These are phyloP conservation scores for Cucumis cinereus DNA, from an alignment of 306 rosid genomes.

Conservation along the genomic window DNA sequence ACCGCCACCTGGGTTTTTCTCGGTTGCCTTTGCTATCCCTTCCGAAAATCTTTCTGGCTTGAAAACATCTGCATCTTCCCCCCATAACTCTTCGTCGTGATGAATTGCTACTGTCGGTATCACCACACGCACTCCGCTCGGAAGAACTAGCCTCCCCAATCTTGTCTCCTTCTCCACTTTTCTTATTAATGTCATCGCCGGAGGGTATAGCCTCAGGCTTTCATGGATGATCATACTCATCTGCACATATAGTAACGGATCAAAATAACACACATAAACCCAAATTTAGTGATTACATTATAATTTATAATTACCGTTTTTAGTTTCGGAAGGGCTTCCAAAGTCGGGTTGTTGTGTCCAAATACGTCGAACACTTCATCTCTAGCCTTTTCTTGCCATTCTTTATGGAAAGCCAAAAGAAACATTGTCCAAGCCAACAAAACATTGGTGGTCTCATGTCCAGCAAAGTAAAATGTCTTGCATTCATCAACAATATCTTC, in stretches of 20 bases:
- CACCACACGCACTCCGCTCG: neutral
- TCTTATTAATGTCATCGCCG: neutral
- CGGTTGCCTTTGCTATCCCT: slow-evolving; percentile 19
- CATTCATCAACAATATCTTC: slow-evolving; percentile 22
- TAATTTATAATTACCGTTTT: slow-evolving; percentile 3
- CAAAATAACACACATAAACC: no score
- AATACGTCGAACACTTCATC: slow-evolving; percentile 13
- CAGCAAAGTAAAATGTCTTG: slow-evolving; percentile 26
- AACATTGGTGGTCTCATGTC: slow-evolving; percentile 24
- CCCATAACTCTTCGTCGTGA: slow-evolving; percentile 21
- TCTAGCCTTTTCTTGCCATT: slow-evolving; percentile 27
- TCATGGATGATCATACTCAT: slow-evolving; percentile 14
- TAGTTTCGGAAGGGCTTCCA: slow-evolving; percentile 7
- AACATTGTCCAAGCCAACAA: slow-evolving; percentile 24
- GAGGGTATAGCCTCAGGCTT: slow-evolving; percentile 4
- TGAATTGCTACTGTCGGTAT: slow-evolving; percentile 16
- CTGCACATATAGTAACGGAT: neutral
- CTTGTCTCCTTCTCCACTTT: neutral
- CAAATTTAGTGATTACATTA: no score
- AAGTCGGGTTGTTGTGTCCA: slow-evolving; percentile 14
- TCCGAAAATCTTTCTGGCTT: slow-evolving; percentile 32
- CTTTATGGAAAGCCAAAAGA: slow-evolving; percentile 3
- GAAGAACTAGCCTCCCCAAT: slow-evolving; percentile 13
- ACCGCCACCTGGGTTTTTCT: neutral
- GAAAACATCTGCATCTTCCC: slow-evolving; percentile 23